Evolutionary conservation across 345 rosid genomes (phyloP), one percentile per base, ranked within the genome.

Genomic region (Gossypium raimondii): DNA sequence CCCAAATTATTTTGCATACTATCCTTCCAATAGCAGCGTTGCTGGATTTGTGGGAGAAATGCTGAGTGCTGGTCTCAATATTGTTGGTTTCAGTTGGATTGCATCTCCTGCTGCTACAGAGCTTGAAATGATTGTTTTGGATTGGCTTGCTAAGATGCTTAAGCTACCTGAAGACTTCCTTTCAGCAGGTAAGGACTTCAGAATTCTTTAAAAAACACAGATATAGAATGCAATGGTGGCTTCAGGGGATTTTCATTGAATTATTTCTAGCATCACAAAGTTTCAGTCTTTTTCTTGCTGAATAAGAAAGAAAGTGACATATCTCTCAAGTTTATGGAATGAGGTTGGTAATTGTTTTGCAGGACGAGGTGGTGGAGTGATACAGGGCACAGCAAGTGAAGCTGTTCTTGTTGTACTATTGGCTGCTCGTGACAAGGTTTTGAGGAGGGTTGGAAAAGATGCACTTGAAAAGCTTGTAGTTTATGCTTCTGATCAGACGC

Each of bases 341-440:
- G n/a, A 53, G 58, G 12, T n/a, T 2, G 17, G 66, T 56, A 55
- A 56, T 27, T 68, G 25, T 75, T 18, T 79, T 81, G 72, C 86
- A 94, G 98, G 90, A 84, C 81, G 85, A 71, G 97, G 97, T 70
- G 97, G 98, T 76, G 98, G 97, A 53, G 97, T 94, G 25, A 90
- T 94, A 82, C 97, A 92, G 79, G 98, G 94, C 11, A 84, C 98
- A 3, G 97, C 97, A 45, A 89, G 98, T 87, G 98, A 94, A 88
- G 94, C 97, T 84, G 73, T 89, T 77, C 85, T 92, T n/a, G 94
- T 90, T 73, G 93, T 83, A 43, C 72, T 90, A 16, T 74, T 90
- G 77, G 94, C 94, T 72, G 98, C 97, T 22, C 94, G 97, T 2
- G 94, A 92, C 62, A 86, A 84, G 67, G 78, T 82, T 69, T 76